phyloP scores from a whole-genome alignment of 192 early-diverging fungal species.

The Backusella macrospora region DNA sequence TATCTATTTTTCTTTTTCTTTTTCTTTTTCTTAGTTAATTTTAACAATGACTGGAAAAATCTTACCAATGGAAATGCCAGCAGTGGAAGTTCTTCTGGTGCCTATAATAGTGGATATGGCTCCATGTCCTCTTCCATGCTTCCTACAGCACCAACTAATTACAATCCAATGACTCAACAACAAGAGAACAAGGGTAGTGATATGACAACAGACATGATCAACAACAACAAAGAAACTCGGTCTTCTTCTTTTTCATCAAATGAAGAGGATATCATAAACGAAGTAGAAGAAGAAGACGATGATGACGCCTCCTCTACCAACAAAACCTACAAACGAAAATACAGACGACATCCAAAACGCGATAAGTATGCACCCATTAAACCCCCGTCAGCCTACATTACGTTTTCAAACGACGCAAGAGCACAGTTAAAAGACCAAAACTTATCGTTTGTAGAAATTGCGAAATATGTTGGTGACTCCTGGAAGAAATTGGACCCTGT shows the following conservation, averaged over 20 bases:
- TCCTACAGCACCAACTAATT: background rate
- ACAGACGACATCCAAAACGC: conserved; percentile 47
- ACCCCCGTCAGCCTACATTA: conserved; percentile 48
- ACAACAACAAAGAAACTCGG: background rate
- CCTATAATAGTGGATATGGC: conserved; percentile 1
- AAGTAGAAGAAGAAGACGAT: background rate
- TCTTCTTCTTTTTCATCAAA: conserved; percentile 19
- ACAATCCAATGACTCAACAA: background rate
- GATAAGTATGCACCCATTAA: conserved; percentile 48
- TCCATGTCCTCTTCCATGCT: background rate
- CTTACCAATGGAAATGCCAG: background rate
- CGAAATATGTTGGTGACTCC: conserved; percentile 46
- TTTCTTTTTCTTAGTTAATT: background rate
- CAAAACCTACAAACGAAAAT: conserved; percentile 36
- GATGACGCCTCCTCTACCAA: background rate
- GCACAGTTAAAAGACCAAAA: conserved; percentile 41
- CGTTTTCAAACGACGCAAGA: conserved; percentile 46
- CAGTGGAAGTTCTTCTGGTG: background rate
- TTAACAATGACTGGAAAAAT: conserved; percentile 3
- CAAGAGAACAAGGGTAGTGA: background rate
- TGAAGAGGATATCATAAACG: background rate
- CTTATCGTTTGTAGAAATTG: conserved; percentile 41
- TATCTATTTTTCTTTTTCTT: background rate
- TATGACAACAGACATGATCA: too few relatives aligned
- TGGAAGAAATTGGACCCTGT: conserved; percentile 39